These are phyloP conservation scores for Saturnispora dispora DNA, from an alignment of 805 yeast genomes.

Conservation along the genomic window DNA sequence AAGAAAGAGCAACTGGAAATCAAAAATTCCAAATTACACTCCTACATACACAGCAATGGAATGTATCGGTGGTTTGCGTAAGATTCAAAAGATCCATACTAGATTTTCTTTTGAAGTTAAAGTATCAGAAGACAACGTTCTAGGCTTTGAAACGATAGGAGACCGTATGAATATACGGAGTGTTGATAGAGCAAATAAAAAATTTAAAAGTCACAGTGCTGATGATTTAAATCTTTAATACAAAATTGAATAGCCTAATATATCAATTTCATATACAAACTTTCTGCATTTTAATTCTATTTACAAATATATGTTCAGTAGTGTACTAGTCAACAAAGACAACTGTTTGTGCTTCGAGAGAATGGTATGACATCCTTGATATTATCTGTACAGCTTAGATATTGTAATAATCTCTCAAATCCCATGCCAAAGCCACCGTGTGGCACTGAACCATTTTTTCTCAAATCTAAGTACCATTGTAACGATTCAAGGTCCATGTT, in stretches of 20 bases:
- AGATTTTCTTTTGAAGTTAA: constrained; percentile 42
- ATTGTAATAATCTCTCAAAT: constrained; percentile 73
- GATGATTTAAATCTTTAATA: constrained; percentile 19
- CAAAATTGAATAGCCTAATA: neutral
- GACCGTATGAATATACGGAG: constrained; percentile 68
- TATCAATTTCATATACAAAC: neutral
- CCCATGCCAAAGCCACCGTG: constrained; percentile 99
- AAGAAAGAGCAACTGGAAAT: constrained; percentile 31
- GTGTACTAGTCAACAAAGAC: constrained; percentile 31
- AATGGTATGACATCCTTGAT: constrained; percentile 83
- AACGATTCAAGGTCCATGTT: constrained; percentile 52
- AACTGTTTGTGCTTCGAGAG: constrained; percentile 58
- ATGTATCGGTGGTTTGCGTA: constrained; percentile 51
- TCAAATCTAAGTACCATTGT: constrained; percentile 71
- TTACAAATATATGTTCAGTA: neutral
- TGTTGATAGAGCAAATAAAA: constrained; percentile 72
- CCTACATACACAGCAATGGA: constrained; percentile 21
- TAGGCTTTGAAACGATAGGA: constrained; percentile 60
- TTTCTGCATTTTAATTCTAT: neutral
- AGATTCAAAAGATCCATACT: constrained; percentile 60
- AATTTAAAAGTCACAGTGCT: constrained; percentile 74
- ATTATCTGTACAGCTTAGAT: constrained; percentile 64
- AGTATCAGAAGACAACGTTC: constrained; percentile 21
- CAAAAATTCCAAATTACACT: constrained; percentile 13
- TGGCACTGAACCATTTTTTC: constrained; percentile 75